Evolutionary conservation across 1,284 basidiomycete genomes (phyloP), one percentile per base, ranked within the genome.

Genomic region (Ganoderma boninense): DNA sequence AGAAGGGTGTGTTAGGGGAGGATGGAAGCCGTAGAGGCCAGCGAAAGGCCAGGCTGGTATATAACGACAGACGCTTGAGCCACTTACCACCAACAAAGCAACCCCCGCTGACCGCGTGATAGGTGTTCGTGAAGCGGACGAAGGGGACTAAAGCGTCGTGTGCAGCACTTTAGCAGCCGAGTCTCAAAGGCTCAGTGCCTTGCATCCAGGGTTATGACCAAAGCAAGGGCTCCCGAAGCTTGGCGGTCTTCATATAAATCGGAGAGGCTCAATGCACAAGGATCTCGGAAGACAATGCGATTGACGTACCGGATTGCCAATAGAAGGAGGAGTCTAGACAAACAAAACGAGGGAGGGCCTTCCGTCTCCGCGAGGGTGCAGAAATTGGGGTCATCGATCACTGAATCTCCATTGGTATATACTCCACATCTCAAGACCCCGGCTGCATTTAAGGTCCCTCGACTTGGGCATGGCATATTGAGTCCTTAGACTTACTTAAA

Each of bases 51-150:
- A 42, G 18, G 16, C n/a, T 40, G 20, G 35, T 40, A 40, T 38
- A 61, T 61, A 61, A 38, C 59, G 38, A 61, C 35, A 26, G 26
- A 52, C 49, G 49, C 49, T 26, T 52, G 49, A 52, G 54, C 54
- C 54, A 57, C 54, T 32, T 35, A 18, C 54, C 49, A 52, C 23
- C 49, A 11, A 52, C 49, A 52, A 52, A 52, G 49, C 49, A 52
- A 52, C 49, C 11, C 49, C 11, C 23, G 2, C 23, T 13, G 49
- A 26, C 49, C 46, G n/a, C 46, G 10, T 20, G 8, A 23, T 49
- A n/a, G 20, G 7, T 13, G 11, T 26, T 52, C 23, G 49, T 26
- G 49, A 52, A 49, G 49, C 10, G 49, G 23, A 13, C 23, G 23
- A 5, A 26, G 49, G 23, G 49, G 49, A 52, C 23, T 23, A 52